Conservation (phyloP, 441 rosid species). For the Pelargonium fulgidum region DNA sequence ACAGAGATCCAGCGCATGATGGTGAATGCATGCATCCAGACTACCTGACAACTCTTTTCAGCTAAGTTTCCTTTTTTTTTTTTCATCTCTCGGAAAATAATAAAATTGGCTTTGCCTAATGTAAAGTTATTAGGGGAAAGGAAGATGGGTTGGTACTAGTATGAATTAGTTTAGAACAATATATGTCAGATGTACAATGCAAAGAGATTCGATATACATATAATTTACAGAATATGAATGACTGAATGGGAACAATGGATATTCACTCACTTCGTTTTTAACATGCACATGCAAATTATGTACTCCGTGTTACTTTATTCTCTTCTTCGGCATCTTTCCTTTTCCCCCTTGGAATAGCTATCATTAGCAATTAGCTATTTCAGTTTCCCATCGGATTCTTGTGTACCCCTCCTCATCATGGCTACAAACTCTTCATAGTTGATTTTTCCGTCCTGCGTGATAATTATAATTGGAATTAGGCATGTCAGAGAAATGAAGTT, state of each 20-base stretch:
- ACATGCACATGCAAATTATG: background rate
- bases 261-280: background rate
- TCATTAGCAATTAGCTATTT: background rate
- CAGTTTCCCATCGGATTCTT: conserved; percentile 27
- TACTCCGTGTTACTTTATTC: no score
- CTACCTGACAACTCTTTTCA: background rate
- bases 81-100: background rate
- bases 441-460: conserved; percentile 51
- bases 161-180: no score
- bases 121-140: background rate
- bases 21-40: background rate
- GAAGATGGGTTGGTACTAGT: background rate
- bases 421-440: conserved; percentile 50
- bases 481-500: no score
- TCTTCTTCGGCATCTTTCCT: no score
- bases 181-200: no score
- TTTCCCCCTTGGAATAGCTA: background rate
- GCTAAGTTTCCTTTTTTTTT: background rate
- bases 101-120: background rate
- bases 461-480: no score
- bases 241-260: no score
- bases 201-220: no score
- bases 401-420: conserved; percentile 59
- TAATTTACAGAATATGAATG: no score
- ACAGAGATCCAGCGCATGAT: background rate